Evolutionary conservation across 768 basidiomycete species (phyloP).

Genomic region (Phylloporus sp.): DNA sequence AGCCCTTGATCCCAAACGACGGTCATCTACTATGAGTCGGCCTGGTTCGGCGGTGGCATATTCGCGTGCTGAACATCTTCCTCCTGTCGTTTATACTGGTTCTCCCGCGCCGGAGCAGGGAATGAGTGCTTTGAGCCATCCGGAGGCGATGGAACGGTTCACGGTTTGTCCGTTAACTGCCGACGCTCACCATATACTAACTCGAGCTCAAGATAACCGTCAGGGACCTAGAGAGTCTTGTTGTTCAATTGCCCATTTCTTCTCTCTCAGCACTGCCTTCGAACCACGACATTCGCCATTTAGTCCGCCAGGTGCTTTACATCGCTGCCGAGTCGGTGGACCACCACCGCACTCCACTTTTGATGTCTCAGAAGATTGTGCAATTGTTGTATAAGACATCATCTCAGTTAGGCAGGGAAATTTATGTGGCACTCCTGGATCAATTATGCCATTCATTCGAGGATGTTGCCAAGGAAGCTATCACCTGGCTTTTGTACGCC

Average conservation of each 20-base stretch:
- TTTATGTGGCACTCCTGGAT: slow-evolving; percentile 85
- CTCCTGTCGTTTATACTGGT: slow-evolving; percentile 46
- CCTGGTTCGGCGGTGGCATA: slow-evolving; percentile 71
- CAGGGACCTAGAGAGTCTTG: slow-evolving; percentile 74
- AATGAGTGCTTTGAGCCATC: slow-evolving; percentile 52
- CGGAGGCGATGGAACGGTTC: slow-evolving; percentile 89
- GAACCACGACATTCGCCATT: slow-evolving; percentile 80
- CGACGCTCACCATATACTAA: slow-evolving; percentile 2
- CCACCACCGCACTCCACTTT: slow-evolving; percentile 79
- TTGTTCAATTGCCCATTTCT: slow-evolving; percentile 69
- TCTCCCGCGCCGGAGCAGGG: slow-evolving; percentile 61
- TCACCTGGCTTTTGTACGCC: slow-evolving; percentile 92
- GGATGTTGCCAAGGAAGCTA: slow-evolving; percentile 94
- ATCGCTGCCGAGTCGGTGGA: slow-evolving; percentile 78
- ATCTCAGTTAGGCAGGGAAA: slow-evolving; percentile 82
- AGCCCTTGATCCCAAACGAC: slow-evolving; percentile 57
- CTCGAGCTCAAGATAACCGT: slow-evolving; percentile 16
- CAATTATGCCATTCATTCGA: slow-evolving; percentile 85
- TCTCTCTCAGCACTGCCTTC: slow-evolving; percentile 67
- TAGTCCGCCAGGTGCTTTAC: slow-evolving; percentile 77
- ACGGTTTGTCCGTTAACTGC: slow-evolving; percentile 40
- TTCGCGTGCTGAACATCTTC: slow-evolving; percentile 40
- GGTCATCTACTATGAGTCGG: slow-evolving; percentile 46
- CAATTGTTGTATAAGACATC: slow-evolving; percentile 90
- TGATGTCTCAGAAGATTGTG: slow-evolving; percentile 95